A percentile compares a stretch with the other conserved stretches of the same genome.
Conservation (phyloP, 2,329 filamentous ascomycete species). For the Exophiala sideris region DNA sequence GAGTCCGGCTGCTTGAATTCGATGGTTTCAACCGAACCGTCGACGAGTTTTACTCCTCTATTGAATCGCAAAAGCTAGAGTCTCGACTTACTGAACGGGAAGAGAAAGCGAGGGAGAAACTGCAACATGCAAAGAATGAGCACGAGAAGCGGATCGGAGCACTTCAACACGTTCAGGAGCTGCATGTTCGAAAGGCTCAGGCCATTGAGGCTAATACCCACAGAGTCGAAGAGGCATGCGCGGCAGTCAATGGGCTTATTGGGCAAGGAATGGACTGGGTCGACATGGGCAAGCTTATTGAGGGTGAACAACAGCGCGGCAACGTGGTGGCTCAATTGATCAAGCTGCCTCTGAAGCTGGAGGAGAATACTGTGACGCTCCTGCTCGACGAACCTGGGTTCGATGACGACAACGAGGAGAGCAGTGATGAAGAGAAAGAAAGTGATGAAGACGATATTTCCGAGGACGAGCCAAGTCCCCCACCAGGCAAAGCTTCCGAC, state of each 20-base stretch:
- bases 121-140: conserved; percentile 79
- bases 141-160: conserved; percentile 82
- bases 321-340: conserved; percentile 88
- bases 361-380: conserved; percentile 85
- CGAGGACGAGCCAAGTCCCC: conserved; percentile 7
- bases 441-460: conserved; percentile 33
- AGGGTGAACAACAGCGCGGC: conserved; percentile 73
- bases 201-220: conserved; percentile 89
- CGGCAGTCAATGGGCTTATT: conserved; percentile 88
- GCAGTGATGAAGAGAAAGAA: conserved; percentile 47
- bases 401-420: conserved; percentile 50
- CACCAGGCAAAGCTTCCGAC: conserved; percentile 29
- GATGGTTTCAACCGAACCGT: conserved; percentile 88
- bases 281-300: conserved; percentile 81
- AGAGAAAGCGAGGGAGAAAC: conserved; percentile 72
- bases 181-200: conserved; percentile 83
- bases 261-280: conserved; percentile 97
- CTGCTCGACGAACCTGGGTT: conserved; percentile 68
- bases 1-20: conserved; percentile 69
- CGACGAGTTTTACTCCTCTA: conserved; percentile 94
- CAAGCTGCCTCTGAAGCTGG: conserved; percentile 78
- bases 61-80: conserved; percentile 89
- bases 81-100: conserved; percentile 79
- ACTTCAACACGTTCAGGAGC: conserved; percentile 72
- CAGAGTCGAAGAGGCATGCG: conserved; percentile 86